Base-by-base conservation (phyloP, 305 asterid genomes). In the Fraxinus greggii region DNA sequence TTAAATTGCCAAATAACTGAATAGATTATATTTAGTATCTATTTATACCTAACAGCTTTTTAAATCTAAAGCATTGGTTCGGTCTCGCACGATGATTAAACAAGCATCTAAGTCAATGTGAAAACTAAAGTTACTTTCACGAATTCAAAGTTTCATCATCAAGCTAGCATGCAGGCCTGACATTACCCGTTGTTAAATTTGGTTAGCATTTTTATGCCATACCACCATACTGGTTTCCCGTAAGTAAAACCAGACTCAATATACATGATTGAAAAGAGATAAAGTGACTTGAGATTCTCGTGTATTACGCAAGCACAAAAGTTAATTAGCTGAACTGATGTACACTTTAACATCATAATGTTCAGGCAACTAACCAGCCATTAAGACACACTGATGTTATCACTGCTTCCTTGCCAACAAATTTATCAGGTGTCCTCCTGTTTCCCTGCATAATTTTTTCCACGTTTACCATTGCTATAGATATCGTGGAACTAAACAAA, bases 391-490 rank as follows among this genome's bases (percentile, higher is more conserved):
- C 98, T 77, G 97, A 91, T 8, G 98, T 95, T 84, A 94, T 92
- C 85, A 94, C 88, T 76, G 98, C 99, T 89, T 94, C 99, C 89
- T 93, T 94, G 82, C 98, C 98, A 36, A 96, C 98, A 89, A 94
- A 92, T 82, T 96, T 96, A 88, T 94, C 98, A 73, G 98, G 98
- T 38, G 99, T 95, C 89, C 98, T 90, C 86, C 94, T 88, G 89
- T 95, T 95, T 81, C 99, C 99, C 99, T 95, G 98, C 89, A 86
- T 76, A 74, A 72, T 76, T 61, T 51, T 51, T 17, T 83, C 79
- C 24, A n/a, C 19, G 77, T 83, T 81, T 75, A 54, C 48, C 81
- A 76, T 29, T 29, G 23, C 75, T 69, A 29, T 69, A 3, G 38
- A 13, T 29, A 69, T 15, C 10, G 32, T 3, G 23, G 75, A 8